A percentile compares a stretch with the other conserved stretches of the same genome.
These are phyloP conservation scores for Rhizodiscina lignyota DNA, from an alignment of 495 filamentous ascomycete species.

Conservation along the genomic window DNA sequence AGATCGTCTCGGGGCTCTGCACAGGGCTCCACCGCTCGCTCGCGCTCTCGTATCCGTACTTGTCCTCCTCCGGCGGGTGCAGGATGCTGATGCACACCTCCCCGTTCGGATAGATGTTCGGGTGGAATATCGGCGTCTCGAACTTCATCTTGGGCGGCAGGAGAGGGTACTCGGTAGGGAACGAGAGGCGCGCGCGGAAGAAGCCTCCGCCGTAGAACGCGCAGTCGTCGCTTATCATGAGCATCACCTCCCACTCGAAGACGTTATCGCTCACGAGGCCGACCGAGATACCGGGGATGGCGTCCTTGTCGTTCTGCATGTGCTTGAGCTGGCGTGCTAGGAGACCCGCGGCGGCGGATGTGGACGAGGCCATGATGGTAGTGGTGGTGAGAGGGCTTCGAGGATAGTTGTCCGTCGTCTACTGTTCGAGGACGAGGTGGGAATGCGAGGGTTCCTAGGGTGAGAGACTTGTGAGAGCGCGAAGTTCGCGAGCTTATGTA, in stretches of 20 bases:
- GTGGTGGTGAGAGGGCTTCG: no score
- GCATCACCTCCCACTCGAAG: conserved; percentile 99
- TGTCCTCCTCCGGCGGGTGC: conserved; percentile 90
- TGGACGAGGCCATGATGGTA: conserved; percentile 1
- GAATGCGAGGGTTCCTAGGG: no score
- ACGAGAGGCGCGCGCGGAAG: conserved; percentile 66
- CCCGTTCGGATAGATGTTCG: conserved; percentile 83
- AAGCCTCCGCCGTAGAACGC: conserved; percentile 91
- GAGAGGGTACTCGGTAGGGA: conserved; percentile 72
- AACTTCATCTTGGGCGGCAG: conserved; percentile 88
- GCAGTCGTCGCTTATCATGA: conserved; percentile 95
- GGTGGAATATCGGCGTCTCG: conserved; percentile 78
- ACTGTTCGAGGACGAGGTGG: no score
- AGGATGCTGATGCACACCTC: conserved; percentile 95
- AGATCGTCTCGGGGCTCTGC: conserved; percentile 88
- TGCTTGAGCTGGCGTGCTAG: conserved; percentile 76
- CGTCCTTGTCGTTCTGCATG: conserved; percentile 81
- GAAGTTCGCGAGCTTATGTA: no score
- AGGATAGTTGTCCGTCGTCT: no score
- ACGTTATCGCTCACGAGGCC: conserved; percentile 78
- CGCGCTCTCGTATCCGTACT: conserved; percentile 88
- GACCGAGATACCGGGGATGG: conserved; percentile 86
- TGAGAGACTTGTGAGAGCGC: no score
- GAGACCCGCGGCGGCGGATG: conserved; percentile 46
- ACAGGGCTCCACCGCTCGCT: conserved; percentile 93